These are phyloP conservation scores for Ganoderma sp. DNA, from an alignment of 1,284 basidiomycete genomes.

Conservation along the genomic window DNA sequence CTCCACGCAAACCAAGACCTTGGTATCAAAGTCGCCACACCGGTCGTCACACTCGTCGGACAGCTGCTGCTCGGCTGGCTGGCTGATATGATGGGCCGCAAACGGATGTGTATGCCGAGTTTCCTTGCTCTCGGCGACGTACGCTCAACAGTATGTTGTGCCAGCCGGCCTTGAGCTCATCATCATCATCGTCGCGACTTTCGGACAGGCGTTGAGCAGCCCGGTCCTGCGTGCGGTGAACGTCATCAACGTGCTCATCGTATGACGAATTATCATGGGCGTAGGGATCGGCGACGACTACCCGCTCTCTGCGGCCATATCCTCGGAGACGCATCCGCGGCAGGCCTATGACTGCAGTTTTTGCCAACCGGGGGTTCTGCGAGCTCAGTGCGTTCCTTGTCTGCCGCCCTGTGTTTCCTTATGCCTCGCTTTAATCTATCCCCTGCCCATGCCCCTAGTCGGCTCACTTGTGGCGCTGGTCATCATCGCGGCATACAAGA, in stretches of 20 bases:
- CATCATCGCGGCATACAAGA: constrained; percentile 62
- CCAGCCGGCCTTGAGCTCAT: constrained; percentile 61
- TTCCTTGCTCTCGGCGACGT: constrained; percentile 33
- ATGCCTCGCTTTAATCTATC: constrained; percentile 3
- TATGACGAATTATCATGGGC: constrained; percentile 58
- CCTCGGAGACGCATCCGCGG: constrained; percentile 64
- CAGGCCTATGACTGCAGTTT: constrained; percentile 61
- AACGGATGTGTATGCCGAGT: constrained; percentile 48
- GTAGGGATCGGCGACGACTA: constrained; percentile 64
- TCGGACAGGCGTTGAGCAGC: constrained; percentile 49
- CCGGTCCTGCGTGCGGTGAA: constrained; percentile 49
- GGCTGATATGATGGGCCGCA: constrained; percentile 60
- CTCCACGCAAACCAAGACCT: constrained; percentile 69
- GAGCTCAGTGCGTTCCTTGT: constrained; percentile 47
- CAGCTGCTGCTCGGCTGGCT: constrained; percentile 62
- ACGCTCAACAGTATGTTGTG: too few relatives aligned
- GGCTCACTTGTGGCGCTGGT: constrained; percentile 63
- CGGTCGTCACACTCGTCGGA: constrained; percentile 65
- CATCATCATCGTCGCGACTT: constrained; percentile 56
- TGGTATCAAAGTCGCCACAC: constrained; percentile 78
- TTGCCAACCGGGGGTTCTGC: constrained; percentile 50
- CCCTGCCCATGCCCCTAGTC: constrained; percentile 33
- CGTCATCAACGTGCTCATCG: constrained; percentile 64
- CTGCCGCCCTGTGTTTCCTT: constrained; percentile 21
- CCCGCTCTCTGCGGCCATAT: constrained; percentile 55